Percentiles rank a stretch among this genome's conserved stretches.
phyloP scores from a whole-genome alignment of 345 rosid species.

The Brassica carinata region DNA sequence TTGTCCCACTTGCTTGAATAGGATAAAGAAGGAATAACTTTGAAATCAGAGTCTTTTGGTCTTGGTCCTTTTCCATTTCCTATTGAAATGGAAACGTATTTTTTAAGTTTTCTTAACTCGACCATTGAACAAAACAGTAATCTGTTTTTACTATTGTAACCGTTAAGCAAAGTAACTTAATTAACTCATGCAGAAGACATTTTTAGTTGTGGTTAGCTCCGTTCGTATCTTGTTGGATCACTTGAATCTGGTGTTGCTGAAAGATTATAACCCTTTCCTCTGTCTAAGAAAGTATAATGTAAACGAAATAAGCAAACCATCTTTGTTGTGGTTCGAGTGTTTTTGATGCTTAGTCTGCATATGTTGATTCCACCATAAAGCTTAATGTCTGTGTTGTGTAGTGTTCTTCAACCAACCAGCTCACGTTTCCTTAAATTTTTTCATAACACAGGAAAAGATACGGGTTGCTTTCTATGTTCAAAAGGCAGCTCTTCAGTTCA shows the following conservation, averaged over 20 bases:
- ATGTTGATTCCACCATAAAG: constrained; percentile 4
- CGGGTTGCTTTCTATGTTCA: constrained; percentile 89
- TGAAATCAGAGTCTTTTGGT: constrained; percentile 1
- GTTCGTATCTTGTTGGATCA: constrained; percentile 16
- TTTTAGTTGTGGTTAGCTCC: background rate
- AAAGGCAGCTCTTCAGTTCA: constrained; percentile 86
- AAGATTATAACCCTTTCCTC: background rate
- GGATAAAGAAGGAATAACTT: background rate
- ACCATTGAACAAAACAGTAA: background rate
- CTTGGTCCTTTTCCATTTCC: background rate
- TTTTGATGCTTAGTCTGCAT: background rate
- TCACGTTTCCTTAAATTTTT: constrained; percentile 18
- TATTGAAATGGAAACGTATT: background rate
- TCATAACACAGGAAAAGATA: constrained; percentile 73
- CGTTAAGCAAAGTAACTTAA: background rate
- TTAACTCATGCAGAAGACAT: background rate
- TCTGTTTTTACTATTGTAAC: constrained; percentile 13
- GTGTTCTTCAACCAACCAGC: constrained; percentile 25
- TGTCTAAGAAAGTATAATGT: background rate
- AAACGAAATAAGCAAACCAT: background rate
- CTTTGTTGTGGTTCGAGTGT: constrained; percentile 1
- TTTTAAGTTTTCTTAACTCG: background rate
- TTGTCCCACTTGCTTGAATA: constrained; percentile 33
- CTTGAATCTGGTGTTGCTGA: background rate
- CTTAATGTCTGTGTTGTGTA: background rate